Conservation (phyloP, 768 basidiomycete species). For the Pisolithus orientalis region DNA sequence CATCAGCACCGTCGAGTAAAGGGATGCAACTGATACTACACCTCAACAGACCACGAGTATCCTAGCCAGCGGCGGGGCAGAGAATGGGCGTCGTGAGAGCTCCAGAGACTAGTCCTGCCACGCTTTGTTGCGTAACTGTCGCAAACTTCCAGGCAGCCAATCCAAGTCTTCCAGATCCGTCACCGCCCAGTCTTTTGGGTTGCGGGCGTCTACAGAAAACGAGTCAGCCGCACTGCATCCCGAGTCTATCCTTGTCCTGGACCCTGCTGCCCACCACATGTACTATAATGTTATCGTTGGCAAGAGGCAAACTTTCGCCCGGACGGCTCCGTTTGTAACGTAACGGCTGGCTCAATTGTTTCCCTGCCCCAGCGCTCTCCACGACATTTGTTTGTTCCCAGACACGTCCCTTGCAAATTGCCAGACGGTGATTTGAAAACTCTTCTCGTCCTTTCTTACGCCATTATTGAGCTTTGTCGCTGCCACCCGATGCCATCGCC, state of each 20-base stretch:
- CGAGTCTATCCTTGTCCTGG: background rate
- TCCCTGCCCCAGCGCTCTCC: no score
- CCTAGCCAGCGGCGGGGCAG: conserved; percentile 1
- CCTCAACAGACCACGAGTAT: no score
- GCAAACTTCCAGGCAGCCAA: background rate
- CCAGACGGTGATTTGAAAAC: no score
- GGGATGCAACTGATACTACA: no score
- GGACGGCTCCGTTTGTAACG: conserved; percentile 25
- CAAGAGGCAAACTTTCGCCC: background rate
- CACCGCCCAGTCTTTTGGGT: background rate
- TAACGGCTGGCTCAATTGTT: conserved; percentile 14
- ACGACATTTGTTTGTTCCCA: no score
- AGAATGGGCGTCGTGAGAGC: background rate
- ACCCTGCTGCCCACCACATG: background rate
- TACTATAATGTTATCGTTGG: conserved; percentile 7
- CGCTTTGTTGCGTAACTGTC: no score
- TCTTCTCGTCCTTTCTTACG: background rate
- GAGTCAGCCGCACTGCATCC: background rate
- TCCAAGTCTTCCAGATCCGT: background rate
- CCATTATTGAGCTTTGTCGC: conserved; percentile 8
- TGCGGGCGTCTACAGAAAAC: background rate
- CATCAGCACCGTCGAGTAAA: no score
- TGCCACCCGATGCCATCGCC: conserved; percentile 11
- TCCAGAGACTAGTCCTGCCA: no score
- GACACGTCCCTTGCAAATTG: no score